These are phyloP conservation scores for Fraxinus sp. DNA, from an alignment of 305 asterid genomes.

Conservation along the genomic window DNA sequence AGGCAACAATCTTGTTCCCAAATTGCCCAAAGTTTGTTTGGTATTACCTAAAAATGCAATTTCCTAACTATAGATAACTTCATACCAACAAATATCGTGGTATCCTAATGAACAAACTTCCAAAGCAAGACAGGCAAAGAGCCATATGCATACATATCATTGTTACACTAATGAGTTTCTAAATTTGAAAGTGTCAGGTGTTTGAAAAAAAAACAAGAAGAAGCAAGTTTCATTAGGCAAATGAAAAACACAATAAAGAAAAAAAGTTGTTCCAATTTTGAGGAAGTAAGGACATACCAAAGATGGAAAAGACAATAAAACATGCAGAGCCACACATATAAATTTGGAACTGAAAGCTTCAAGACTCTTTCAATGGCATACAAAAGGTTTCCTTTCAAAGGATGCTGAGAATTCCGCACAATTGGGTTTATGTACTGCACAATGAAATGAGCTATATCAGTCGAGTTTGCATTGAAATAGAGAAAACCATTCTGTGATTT, in stretches of 20 bases:
- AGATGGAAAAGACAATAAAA: conserved; percentile 93
- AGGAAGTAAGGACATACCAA: conserved; percentile 58
- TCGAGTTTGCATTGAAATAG: conserved; percentile 8
- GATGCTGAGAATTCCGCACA: conserved; percentile 89
- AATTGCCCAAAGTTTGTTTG: not conserved
- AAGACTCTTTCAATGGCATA: conserved; percentile 87
- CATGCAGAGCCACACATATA: conserved; percentile 99
- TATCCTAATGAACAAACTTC: conserved; percentile 11
- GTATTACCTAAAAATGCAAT: not conserved
- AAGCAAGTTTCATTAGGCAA: conserved; percentile 3
- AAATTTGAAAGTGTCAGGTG: not conserved
- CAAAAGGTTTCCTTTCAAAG: conserved; percentile 80
- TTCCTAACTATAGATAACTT: not conserved
- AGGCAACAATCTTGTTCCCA: not conserved
- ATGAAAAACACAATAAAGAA: not conserved
- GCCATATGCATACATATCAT: not conserved
- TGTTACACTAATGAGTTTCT: not conserved
- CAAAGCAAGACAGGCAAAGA: conserved; percentile 10
- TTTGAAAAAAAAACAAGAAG: not conserved
- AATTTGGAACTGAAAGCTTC: conserved; percentile 95
- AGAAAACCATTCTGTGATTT: conserved; percentile 22
- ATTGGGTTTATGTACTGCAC: conserved; percentile 96
- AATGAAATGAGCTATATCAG: conserved; percentile 34
- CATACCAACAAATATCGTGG: not conserved
- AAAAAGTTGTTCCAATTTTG: not conserved